Evolutionary conservation across 495 filamentous ascomycete species (phyloP).

Genomic region (Annulohypoxylon stygium): DNA sequence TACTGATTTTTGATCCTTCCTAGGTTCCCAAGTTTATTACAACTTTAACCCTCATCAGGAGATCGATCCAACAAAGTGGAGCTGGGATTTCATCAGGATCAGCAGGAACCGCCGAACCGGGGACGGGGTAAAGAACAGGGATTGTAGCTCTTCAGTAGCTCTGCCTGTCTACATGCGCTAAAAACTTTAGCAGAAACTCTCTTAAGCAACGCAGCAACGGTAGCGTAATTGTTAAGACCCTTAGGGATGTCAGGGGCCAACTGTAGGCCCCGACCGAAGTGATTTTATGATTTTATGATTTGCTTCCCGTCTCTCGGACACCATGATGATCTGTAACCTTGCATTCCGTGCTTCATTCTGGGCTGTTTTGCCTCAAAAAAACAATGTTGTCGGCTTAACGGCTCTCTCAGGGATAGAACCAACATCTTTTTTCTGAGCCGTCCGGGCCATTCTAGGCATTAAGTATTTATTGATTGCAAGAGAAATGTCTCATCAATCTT

Average conservation of each 20-base stretch:
- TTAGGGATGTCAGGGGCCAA: conserved; percentile 21
- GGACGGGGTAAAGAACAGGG: conserved; percentile 43
- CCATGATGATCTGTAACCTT: neutral
- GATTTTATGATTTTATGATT: conserved; percentile 37
- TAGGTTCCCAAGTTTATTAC: conserved; percentile 21
- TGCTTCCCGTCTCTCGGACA: conserved; percentile 28
- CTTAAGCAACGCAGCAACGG: too few relatives aligned
- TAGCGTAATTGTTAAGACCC: too few relatives aligned
- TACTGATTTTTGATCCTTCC: conserved; percentile 1
- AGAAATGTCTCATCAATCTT: conserved; percentile 18
- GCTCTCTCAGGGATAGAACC: conserved; percentile 1
- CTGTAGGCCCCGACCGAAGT: conserved; percentile 23
- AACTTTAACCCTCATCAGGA: conserved; percentile 37
- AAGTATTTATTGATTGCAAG: neutral
- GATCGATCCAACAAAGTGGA: conserved; percentile 38
- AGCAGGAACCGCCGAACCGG: conserved; percentile 45
- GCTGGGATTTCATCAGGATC: conserved; percentile 44
- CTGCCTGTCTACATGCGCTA: too few relatives aligned
- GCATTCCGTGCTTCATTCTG: neutral
- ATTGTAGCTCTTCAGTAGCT: neutral
- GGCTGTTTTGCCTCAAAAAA: neutral
- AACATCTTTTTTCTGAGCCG: neutral
- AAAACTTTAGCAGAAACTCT: too few relatives aligned
- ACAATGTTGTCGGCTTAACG: neutral
- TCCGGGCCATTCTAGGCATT: neutral